Percentiles rank a stretch among this genome's conserved stretches.
phyloP scores from a whole-genome alignment of 805 yeast genomes.

The Komagataella ulmi region DNA sequence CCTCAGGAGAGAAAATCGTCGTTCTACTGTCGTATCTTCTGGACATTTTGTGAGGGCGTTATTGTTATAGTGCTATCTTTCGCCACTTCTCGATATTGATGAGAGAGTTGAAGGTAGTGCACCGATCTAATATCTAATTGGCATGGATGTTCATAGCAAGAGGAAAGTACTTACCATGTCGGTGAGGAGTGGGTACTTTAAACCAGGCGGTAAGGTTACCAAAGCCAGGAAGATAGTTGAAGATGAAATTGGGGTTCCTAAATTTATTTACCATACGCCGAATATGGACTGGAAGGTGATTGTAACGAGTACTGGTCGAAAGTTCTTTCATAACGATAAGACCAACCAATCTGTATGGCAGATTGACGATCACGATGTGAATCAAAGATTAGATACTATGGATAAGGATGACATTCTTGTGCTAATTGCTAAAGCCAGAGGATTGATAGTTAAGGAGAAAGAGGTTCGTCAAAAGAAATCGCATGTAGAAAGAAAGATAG shows the following conservation, averaged over 20 bases:
- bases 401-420: conserved; percentile 3
- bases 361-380: conserved; percentile 2
- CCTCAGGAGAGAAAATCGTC: conserved; percentile 97
- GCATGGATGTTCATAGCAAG: not conserved
- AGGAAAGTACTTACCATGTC: not conserved
- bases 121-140: not conserved
- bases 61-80: not conserved
- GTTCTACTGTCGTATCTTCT: conserved; percentile 99
- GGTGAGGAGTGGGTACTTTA: conserved; percentile 11
- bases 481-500: conserved; percentile 2
- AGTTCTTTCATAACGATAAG: conserved; percentile 10
- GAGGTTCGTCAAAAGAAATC: not conserved
- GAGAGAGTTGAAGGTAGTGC: not conserved
- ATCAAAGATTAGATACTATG: conserved; percentile 2
- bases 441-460: conserved; percentile 1
- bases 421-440: conserved; percentile 5
- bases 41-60: conserved; percentile 31
- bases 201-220: conserved; percentile 11
- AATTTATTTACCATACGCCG: conserved; percentile 1
- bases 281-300: conserved; percentile 8
- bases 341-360: conserved; percentile 11
- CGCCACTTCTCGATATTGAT: not conserved
- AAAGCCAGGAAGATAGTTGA: not conserved
- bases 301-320: conserved; percentile 10
- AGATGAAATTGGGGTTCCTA: conserved; percentile 1